Evolutionary conservation across 2,329 filamentous ascomycete species (phyloP).

Genomic region (Beauveria pseudobassiana): DNA sequence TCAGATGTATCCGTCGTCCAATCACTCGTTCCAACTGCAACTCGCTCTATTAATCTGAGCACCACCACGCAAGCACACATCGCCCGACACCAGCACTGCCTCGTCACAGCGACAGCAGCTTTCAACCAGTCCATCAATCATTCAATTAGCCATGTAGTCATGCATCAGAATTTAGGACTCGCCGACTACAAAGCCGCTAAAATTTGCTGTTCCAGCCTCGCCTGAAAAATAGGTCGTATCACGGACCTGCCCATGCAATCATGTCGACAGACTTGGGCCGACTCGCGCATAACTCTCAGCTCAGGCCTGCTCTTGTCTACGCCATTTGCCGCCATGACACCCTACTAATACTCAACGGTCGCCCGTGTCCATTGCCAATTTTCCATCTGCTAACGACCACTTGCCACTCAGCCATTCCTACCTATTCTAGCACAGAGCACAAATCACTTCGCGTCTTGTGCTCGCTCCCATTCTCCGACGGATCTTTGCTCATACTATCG

Average conservation of each 20-base stretch:
- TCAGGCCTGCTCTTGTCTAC: background rate
- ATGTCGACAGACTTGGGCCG: background rate
- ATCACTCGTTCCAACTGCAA: background rate
- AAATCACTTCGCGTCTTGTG: background rate
- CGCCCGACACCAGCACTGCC: background rate
- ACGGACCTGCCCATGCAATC: background rate
- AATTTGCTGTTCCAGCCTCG: background rate
- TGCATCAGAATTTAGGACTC: no score
- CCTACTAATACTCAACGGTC: background rate
- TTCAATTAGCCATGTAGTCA: no score
- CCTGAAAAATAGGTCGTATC: background rate
- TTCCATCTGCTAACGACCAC: background rate
- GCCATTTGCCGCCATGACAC: conserved; percentile 1
- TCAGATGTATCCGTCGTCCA: background rate
- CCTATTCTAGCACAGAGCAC: no score
- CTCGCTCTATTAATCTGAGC: background rate
- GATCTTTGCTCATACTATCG: background rate
- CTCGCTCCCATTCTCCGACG: background rate
- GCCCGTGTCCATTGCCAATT: background rate
- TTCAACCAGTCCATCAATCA: no score
- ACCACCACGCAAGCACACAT: background rate
- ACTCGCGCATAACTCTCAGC: background rate
- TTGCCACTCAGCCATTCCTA: no score
- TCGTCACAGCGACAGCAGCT: background rate
- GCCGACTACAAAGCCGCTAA: no score